Percentiles rank a stretch among this genome's conserved stretches.
Evolutionary conservation across 441 rosid genomes (phyloP).

Genomic region (Euphorbia celastroides): DNA sequence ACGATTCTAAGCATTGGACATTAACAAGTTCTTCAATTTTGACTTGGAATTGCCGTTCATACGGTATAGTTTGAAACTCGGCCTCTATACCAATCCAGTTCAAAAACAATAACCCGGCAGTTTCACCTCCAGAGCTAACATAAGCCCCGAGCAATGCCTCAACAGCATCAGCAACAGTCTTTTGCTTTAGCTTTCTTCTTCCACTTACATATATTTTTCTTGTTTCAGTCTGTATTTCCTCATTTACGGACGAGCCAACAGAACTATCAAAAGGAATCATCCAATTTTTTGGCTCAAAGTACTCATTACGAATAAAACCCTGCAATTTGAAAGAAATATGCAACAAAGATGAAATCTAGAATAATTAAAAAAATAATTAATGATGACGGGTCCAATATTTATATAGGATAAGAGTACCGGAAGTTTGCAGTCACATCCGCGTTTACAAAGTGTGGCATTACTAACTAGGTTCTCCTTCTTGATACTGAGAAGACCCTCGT

Average conservation of each 20-base stretch:
- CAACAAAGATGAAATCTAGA: no score
- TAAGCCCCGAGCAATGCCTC: constrained; percentile 85
- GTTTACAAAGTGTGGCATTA: constrained; percentile 61
- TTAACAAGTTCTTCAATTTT: constrained; percentile 43
- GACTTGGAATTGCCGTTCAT: constrained; percentile 25
- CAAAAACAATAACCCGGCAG: constrained; percentile 51
- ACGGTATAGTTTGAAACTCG: constrained; percentile 35
- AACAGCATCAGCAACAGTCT: constrained; percentile 77
- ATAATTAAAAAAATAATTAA: no score
- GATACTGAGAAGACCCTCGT: constrained; percentile 78
- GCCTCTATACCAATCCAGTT: constrained; percentile 74
- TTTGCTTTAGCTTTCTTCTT: constrained; percentile 46
- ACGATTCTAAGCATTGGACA: constrained; percentile 38
- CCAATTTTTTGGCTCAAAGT: constrained; percentile 68
- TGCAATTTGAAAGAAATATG: no score
- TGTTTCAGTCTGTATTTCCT: constrained; percentile 30
- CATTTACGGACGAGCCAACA: constrained; percentile 28
- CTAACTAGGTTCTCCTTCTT: constrained; percentile 54
- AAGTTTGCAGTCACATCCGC: constrained; percentile 63
- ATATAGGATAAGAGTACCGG: constrained; percentile 46
- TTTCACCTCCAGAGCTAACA: constrained; percentile 74
- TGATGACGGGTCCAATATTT: no score
- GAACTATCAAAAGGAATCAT: constrained; percentile 58
- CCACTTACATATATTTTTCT: constrained; percentile 40
- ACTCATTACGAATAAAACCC: constrained; percentile 81